A percentile compares a stretch with the other conserved stretches of the same genome.
Evolutionary conservation across 1,284 basidiomycete species (phyloP).

Genomic region (Omphalotus olearius): DNA sequence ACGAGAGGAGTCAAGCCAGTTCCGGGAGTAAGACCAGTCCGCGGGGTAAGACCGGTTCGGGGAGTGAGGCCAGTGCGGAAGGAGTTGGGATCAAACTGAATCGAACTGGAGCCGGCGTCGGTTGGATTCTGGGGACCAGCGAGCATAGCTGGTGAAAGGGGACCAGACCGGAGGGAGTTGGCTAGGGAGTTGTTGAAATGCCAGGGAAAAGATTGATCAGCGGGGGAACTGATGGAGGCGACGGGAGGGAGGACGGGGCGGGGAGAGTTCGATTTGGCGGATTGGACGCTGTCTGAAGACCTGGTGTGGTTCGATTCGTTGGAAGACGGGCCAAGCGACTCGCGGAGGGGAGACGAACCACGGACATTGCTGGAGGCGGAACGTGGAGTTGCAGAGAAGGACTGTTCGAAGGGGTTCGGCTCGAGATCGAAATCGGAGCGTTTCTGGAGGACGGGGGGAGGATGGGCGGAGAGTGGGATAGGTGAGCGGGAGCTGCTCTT

Average conservation of each 20-base stretch:
- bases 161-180: conserved; percentile 85
- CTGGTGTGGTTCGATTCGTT: conserved; percentile 34
- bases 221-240: conserved; percentile 81
- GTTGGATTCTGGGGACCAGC: conserved; percentile 65
- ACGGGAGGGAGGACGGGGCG: conserved; percentile 80
- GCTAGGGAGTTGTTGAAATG: conserved; percentile 54
- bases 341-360: conserved; percentile 24
- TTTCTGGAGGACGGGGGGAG: conserved; percentile 31
- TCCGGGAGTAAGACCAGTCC: conserved; percentile 39
- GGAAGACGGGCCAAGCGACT: conserved; percentile 36
- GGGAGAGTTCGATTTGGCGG: conserved; percentile 24
- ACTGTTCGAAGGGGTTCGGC: conserved; percentile 96
- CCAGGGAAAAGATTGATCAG: conserved; percentile 71
- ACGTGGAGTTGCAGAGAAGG: conserved; percentile 63
- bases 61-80: conserved; percentile 88
- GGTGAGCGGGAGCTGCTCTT: neutral
- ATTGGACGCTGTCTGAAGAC: conserved; percentile 26
- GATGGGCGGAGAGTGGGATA: neutral
- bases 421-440: conserved; percentile 79
- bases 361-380: conserved; percentile 52
- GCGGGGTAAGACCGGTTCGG: conserved; percentile 75
- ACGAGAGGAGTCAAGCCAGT: conserved; percentile 86
- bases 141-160: conserved; percentile 93
- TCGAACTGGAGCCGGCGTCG: conserved; percentile 33
- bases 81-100: conserved; percentile 65